Evolutionary conservation across 192 early-diverging fungal genomes (phyloP), one percentile per base, ranked within the genome.

Genomic region (Coemansia sp.): DNA sequence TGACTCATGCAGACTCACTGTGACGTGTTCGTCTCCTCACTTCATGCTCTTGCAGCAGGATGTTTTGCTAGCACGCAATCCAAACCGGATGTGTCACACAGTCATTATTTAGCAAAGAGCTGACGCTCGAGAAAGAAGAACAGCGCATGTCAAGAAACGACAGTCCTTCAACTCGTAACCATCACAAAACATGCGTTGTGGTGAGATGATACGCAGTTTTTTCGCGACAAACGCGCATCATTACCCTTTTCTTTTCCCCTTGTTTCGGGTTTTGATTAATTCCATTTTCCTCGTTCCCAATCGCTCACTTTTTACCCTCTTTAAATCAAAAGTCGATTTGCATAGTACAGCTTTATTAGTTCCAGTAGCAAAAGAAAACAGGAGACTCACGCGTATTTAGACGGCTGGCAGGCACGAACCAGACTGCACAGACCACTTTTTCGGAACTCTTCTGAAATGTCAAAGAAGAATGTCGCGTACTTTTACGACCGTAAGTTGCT

Each of bases 401-500:
- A 7, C 27, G 7, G 2, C 27, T 5, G 27, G 2, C 27, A 30
- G 27, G 27, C 27, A 30, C 27, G 27, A 30, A 30, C 2, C 2
- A 17, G 3, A 22, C 46, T 48, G 46, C 22, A 48, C 46, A 48
- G 46, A 48, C 22, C 46, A 11, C 24, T 48, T 48, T 45, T 19
- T 22, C n/a, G 17, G n/a, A 39, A 67, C 64, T 13, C 64, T 27
- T 55, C 27, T 30, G 27, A 30, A 30, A 30, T 55, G 49, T 56
- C 59, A 44, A 71, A 67, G 61, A 78, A 71, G 55, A 78, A 67
- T 61, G 74, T 78, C 47, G 74, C 74, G 23, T 78, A 78, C 55
- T 78, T 78, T 61, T 78, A 78, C 53, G 74, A 78, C 30, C 74
- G 74, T 78, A 67, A 41, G 74, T 78, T 30, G 27, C n/a, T n/a